Conservation (phyloP, 148 eudicot genomes). For the Oxyria digyna region DNA sequence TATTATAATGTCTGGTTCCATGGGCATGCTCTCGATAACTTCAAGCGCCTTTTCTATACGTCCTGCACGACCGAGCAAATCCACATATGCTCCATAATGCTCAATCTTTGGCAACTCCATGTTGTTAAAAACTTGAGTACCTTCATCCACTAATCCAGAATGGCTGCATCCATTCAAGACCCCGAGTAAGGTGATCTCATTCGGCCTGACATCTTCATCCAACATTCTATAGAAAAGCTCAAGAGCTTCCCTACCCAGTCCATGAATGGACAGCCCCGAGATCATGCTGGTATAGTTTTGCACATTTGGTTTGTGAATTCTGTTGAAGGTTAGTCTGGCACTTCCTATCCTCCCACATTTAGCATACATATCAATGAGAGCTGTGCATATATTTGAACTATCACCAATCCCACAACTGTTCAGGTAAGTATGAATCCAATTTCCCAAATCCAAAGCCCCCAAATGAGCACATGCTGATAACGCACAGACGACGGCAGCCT, state of each 20-base stretch:
- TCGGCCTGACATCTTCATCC: slow-evolving; percentile 31
- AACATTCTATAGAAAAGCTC: slow-evolving; percentile 38
- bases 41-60: slow-evolving; percentile 35
- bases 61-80: slow-evolving; percentile 58
- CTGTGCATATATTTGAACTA: slow-evolving; percentile 37
- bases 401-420: slow-evolving; percentile 14
- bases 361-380: slow-evolving; percentile 61
- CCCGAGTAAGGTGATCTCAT: slow-evolving; percentile 43
- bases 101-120: slow-evolving; percentile 46
- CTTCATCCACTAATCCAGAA: slow-evolving; percentile 46
- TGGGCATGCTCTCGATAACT: slow-evolving; percentile 39
- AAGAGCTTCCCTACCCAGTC: slow-evolving; percentile 43
- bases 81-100: slow-evolving; percentile 61
- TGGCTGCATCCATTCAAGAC: slow-evolving; percentile 62
- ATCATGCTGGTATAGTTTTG: slow-evolving; percentile 51
- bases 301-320: slow-evolving; percentile 21
- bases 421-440: slow-evolving; percentile 34
- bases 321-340: slow-evolving; percentile 31
- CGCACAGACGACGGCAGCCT: slow-evolving; percentile 59
- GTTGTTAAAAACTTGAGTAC: slow-evolving; percentile 30
- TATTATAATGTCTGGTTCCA: slow-evolving; percentile 43
- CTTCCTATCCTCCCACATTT: slow-evolving; percentile 53
- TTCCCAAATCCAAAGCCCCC: slow-evolving; percentile 54
- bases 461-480: slow-evolving; percentile 64
- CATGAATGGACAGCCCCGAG: slow-evolving; percentile 43